Conservation (phyloP, 768 basidiomycete species). For the Tulasnella sp. region DNA sequence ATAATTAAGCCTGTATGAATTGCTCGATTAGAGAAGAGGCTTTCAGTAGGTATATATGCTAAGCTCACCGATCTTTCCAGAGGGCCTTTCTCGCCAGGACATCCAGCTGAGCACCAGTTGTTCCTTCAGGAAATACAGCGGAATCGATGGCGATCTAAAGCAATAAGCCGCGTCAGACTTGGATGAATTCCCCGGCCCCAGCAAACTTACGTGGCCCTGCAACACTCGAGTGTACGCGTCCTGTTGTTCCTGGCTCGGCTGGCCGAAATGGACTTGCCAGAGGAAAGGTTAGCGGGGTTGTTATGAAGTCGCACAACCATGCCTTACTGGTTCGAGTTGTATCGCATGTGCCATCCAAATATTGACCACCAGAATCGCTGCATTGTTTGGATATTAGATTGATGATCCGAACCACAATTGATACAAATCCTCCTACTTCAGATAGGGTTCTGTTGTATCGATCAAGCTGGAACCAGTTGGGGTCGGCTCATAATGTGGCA, state of each 20-base stretch:
- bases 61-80: slow-evolving; percentile 65
- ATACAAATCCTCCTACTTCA: slow-evolving; percentile 57
- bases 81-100: slow-evolving; percentile 84
- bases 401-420: slow-evolving; percentile 20
- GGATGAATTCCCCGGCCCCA: slow-evolving; percentile 1
- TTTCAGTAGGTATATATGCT: neutral
- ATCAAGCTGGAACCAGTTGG: slow-evolving; percentile 67
- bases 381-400: neutral
- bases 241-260: slow-evolving; percentile 77
- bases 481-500: slow-evolving; percentile 87
- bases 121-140: slow-evolving; percentile 87
- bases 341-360: slow-evolving; percentile 76
- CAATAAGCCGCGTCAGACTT: slow-evolving; percentile 30
- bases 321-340: slow-evolving; percentile 41
- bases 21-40: slow-evolving; percentile 5
- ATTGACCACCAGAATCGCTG: slow-evolving; percentile 87
- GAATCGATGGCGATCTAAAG: slow-evolving; percentile 74
- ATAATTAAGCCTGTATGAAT: slow-evolving; percentile 34
- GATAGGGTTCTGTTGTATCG: slow-evolving; percentile 73
- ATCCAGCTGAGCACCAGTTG: slow-evolving; percentile 75
- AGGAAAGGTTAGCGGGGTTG: slow-evolving; percentile 61
- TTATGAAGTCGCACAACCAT: neutral
- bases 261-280: slow-evolving; percentile 78
- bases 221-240: slow-evolving; percentile 92
- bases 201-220: slow-evolving; percentile 82